Evolutionary conservation across 2,329 filamentous ascomycete genomes (phyloP), one percentile per base, ranked within the genome.

Genomic region (Grosmannia serpens): DNA sequence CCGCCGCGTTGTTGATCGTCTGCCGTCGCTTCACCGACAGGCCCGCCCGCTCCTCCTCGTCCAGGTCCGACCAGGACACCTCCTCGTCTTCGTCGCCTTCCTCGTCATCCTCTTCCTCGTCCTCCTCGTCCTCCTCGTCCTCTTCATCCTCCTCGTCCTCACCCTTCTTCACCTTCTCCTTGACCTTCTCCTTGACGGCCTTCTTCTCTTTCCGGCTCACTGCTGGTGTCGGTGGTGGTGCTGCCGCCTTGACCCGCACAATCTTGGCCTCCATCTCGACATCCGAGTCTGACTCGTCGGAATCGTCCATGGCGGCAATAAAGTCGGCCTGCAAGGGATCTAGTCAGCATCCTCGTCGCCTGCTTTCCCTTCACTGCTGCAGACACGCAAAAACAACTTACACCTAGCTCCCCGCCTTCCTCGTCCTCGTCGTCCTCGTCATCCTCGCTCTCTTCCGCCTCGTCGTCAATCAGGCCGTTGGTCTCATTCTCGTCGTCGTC

Each of bases 1-100:
- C 94, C 64, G 88, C 79, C 57, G 88, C 91, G 77, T 99, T 99
- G 81, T 99, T 96, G 76, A 97, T 97, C 57, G 91, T 96, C 64
- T 96, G 85, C 66, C 91, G 88, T 70, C 94, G 90, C 74, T 95
- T 88, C 20, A 91, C 89, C 62, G 95, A 84, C 47, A 96, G 82
- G 68, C 96, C 91, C 73, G 89, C 89, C 66, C 84, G 87, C 67
- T 95, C 91, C 63, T 70, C 68, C 53, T 89, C 88, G 57, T 88
- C 76, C 31, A 85, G 75, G 66, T 96, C 91, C 35, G 90, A 95
- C 63, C 96, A 82, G 4, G 91, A 87, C 51, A 96, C 91, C 64
- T 94, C 89, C 51, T 92, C 88, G 5, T 91, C 87, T 26, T 84
- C 82, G 0, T 79, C 78, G 0, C 79, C 77, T 0, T 77, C 75